These are phyloP conservation scores for Setomelanomma holmii DNA, from an alignment of 2,329 filamentous ascomycete genomes.

Conservation along the genomic window DNA sequence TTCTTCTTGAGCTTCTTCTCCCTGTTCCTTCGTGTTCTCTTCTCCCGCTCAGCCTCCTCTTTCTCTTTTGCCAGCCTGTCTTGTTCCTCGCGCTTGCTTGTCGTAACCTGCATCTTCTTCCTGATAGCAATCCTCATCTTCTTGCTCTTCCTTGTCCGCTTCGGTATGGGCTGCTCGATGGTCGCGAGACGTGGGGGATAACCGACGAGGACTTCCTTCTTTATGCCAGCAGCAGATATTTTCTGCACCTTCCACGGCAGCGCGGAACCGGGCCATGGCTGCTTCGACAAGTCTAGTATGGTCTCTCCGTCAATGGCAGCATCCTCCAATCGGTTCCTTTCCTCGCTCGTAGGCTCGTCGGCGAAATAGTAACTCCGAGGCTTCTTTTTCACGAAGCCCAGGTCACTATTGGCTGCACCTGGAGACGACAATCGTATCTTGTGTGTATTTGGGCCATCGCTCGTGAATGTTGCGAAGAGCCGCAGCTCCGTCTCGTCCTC, in stretches of 20 bases:
- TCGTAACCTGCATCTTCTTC: slow-evolving; percentile 38
- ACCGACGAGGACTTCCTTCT: slow-evolving; percentile 38
- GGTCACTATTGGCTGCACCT: slow-evolving; percentile 27
- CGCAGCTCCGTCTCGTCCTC: slow-evolving; percentile 44
- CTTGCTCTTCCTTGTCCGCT: slow-evolving; percentile 43
- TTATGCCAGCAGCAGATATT: slow-evolving; percentile 38
- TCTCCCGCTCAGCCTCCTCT: slow-evolving; percentile 44
- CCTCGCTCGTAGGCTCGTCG: slow-evolving; percentile 31
- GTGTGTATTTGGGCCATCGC: slow-evolving; percentile 26
- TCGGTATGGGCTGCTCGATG: slow-evolving; percentile 30
- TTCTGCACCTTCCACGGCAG: slow-evolving; percentile 46
- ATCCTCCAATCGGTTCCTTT: slow-evolving; percentile 27
- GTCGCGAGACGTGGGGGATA: slow-evolving; percentile 29
- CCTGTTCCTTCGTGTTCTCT: slow-evolving; percentile 44
- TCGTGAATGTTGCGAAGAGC: slow-evolving; percentile 40
- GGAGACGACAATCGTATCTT: slow-evolving; percentile 45
- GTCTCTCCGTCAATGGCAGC: slow-evolving; percentile 38
- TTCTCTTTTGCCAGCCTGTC: slow-evolving; percentile 38
- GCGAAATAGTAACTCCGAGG: slow-evolving; percentile 46
- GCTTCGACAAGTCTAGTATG: slow-evolving; percentile 35
- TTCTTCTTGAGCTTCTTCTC: slow-evolving; percentile 50
- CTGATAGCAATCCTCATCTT: slow-evolving; percentile 44
- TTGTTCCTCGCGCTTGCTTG: slow-evolving; percentile 32
- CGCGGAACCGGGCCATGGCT: slow-evolving; percentile 44
- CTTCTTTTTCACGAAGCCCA: slow-evolving; percentile 38